A percentile compares a stretch with the other conserved stretches of the same genome.
phyloP scores from a whole-genome alignment of 2,329 filamentous ascomycete genomes.

The Botrytis tulipae region DNA sequence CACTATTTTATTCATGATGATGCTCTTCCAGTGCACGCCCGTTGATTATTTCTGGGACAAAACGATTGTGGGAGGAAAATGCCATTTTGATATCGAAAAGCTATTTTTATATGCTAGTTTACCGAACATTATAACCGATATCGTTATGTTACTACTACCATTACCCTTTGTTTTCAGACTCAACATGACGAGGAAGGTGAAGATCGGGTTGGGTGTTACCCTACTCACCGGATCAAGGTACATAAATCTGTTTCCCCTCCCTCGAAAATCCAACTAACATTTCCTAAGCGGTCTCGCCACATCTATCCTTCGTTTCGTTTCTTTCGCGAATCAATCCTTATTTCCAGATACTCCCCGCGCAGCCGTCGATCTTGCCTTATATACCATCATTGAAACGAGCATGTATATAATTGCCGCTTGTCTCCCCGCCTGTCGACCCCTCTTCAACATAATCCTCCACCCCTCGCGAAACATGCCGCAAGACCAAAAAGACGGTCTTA shows the following conservation, averaged over 20 bases:
- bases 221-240: constrained; percentile 20
- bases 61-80: constrained; percentile 21
- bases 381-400: constrained; percentile 19
- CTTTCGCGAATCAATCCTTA: constrained; percentile 7
- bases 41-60: constrained; percentile 27
- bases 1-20: constrained; percentile 20
- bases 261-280: not conserved
- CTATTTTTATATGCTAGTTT: constrained; percentile 46
- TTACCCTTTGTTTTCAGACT: constrained; percentile 38
- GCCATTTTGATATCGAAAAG: constrained; percentile 27
- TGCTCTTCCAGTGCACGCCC: constrained; percentile 25
- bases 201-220: constrained; percentile 14
- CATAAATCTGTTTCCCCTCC: not conserved
- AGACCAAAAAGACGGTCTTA: not conserved
- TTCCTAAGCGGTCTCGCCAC: constrained; percentile 21
- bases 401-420: constrained; percentile 23
- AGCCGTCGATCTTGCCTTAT: constrained; percentile 18
- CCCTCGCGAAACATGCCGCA: not conserved
- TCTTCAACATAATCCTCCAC: constrained; percentile 17
- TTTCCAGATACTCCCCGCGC: constrained; percentile 18
- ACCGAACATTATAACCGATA: constrained; percentile 44
- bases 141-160: constrained; percentile 40
- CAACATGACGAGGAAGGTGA: constrained; percentile 29
- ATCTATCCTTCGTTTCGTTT: constrained; percentile 19
- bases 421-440: constrained; percentile 19